Evolutionary conservation across 768 basidiomycete genomes (phyloP), one percentile per base, ranked within the genome.

Genomic region (Candolleomyces efflorescens): DNA sequence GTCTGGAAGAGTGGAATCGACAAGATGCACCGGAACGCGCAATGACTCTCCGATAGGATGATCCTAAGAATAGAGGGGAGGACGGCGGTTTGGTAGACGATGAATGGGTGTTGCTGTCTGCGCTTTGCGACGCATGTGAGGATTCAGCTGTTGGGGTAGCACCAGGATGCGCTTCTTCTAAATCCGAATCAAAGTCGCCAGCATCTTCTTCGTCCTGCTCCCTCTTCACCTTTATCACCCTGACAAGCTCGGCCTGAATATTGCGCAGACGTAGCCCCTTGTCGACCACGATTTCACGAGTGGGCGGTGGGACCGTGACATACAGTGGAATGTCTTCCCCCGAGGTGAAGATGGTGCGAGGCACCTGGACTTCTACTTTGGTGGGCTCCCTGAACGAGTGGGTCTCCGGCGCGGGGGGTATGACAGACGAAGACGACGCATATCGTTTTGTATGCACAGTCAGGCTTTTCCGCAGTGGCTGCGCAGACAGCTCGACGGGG

Each of bases 11-110:
- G 63, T 97, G 94, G 68, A 97, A 94, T 47, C 93, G 86, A 69
- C 93, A 94, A 18, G 92, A 89, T 44, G 94, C 94, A 47, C 96
- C 96, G 13, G 94, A 94, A 6, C 89, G 83, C 12, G 92, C 86
- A 24, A 98, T 76, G 52, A 87, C 77, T 2, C 79, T 76, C 39
- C 77, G 73, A 62, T 81, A 80, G 43, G 76, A 71, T 17, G 78
- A 72, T 26, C 75, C 74, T 18, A 72, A 62, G 59, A 74, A 74
- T 18, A 71, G 60, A 22, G 75, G 72, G n/a, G 77, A 74, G 26
- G 64, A 54, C 3, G 78, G 73, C 48, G 70, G 64, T 56, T 79
- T 79, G 32, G 77, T 75, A 3, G 75, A 74, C 5, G 74, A 73
- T 11, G 71, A 58, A 32, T 32, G 32, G 32, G 47, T 62, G 67